Base-by-base conservation (phyloP, 208 protist genomes). In the Trypanosoma cruzi region DNA sequence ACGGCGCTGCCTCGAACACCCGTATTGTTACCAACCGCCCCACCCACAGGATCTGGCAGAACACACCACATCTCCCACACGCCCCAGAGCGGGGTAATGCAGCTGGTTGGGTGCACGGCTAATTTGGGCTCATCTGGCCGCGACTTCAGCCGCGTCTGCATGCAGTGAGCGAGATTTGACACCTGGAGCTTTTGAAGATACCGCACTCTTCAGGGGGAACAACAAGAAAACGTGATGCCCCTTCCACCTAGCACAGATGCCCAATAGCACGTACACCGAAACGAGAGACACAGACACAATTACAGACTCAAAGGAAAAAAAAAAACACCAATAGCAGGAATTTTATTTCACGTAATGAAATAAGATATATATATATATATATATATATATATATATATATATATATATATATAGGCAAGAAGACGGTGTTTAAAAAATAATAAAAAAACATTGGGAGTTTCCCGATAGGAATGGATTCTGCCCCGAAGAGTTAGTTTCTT, bases 21-120 rank as follows among this genome's bases (percentile, higher is more conserved):
- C 10, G 32, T 24, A 14, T 57, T 49, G 57, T 2, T 49, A 22
- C 48, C 34, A 49, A 75, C n/a, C n/a, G 61, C 36, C 7, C 48
- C 40, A 40, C 22, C 22, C 76, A 64, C 49, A 52, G 72, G 16
- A 10, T 65, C 73, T 24, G 76, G 76, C 0, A 96, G 54, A 52
- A 92, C 88, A 53, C 88, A 94, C 92, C 89, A 96, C 79, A 94
- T 77, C 75, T 96, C 88, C 89, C 92, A 96, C 57, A 86, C 90
- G n/a, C 92, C 86, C 89, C 92, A 96, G n/a, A 96, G 74, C 49
- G 89, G 74, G 20, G 87, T 95, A 16, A 83, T 78, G 29, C 75
- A 71, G 13, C 50, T 55, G 28, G 61, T n/a, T 16, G 57, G 32
- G 22, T 53, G 55, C 10, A 64, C 28, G 29, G 46, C 63, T 24